Percentiles rank a stretch among this genome's conserved stretches.
These are phyloP conservation scores for Marasmius oreades DNA, from an alignment of 1,284 basidiomycete genomes.

Conservation along the genomic window DNA sequence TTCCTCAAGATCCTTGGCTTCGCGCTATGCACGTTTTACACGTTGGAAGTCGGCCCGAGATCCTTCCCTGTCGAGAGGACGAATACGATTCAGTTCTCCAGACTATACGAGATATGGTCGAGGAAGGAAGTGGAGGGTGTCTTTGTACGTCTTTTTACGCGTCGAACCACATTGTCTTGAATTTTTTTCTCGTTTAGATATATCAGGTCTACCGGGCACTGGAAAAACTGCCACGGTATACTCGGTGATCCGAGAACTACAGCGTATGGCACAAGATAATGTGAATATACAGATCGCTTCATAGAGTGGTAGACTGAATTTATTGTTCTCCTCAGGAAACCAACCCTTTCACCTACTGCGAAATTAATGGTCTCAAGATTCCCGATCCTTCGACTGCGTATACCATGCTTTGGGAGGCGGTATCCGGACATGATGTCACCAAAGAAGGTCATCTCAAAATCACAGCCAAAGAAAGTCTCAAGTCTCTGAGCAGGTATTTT, in stretches of 20 bases:
- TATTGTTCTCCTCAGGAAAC: constrained; percentile 58
- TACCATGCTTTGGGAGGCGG: constrained; percentile 83
- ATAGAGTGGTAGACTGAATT: background rate
- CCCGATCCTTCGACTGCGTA: constrained; percentile 89
- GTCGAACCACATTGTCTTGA: background rate
- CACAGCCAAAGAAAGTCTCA: constrained; percentile 70
- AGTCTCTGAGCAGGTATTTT: constrained; percentile 63
- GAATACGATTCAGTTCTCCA: constrained; percentile 81
- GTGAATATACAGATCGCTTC: constrained; percentile 37
- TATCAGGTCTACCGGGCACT: constrained; percentile 96
- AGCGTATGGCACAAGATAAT: constrained; percentile 78
- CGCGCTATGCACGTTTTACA: constrained; percentile 88
- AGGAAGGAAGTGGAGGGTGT: constrained; percentile 93
- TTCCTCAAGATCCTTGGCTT: constrained; percentile 76
- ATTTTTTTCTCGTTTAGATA: constrained; percentile 50
- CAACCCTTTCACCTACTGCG: constrained; percentile 93
- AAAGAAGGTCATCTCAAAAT: constrained; percentile 61
- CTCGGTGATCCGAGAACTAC: constrained; percentile 84
- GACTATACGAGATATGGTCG: constrained; percentile 82
- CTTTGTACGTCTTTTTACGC: constrained; percentile 66
- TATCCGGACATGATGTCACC: constrained; percentile 69
- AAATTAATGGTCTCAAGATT: constrained; percentile 95
- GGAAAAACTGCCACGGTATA: constrained; percentile 99
- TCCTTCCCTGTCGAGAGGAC: constrained; percentile 86
- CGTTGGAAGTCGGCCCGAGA: constrained; percentile 90